Evolutionary conservation across 2,329 filamentous ascomycete species (phyloP).

Genomic region (Trichoderma sp.): DNA sequence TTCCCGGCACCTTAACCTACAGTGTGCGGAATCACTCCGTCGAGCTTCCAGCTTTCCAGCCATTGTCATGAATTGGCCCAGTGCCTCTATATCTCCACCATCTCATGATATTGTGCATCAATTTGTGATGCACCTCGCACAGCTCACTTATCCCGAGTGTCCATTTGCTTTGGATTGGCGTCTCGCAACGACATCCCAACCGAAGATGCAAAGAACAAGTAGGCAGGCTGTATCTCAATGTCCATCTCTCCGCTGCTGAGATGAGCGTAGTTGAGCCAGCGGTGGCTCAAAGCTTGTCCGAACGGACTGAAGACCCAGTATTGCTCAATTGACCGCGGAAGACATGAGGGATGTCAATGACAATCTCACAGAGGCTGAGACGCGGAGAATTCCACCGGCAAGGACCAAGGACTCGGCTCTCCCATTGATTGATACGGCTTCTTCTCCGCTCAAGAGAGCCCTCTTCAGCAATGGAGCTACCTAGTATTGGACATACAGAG

Average conservation of each 20-base stretch:
- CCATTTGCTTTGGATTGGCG: neutral
- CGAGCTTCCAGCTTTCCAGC: no score
- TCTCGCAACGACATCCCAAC: neutral
- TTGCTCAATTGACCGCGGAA: neutral
- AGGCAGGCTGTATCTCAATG: neutral
- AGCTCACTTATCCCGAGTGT: no score
- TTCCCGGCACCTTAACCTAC: neutral
- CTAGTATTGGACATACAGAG: neutral
- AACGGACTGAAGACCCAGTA: no score
- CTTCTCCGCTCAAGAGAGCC: neutral
- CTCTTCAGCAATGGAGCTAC: neutral
- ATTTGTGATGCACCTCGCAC: no score
- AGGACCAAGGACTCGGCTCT: neutral
- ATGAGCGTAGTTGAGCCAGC: neutral
- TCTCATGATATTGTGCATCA: no score
- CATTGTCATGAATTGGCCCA: no score
- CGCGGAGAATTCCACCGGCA: neutral
- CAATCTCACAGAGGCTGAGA: neutral
- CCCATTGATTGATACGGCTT: neutral
- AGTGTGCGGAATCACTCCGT: no score
- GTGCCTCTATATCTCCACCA: no score
- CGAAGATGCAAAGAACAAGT: neutral
- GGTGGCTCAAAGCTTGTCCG: neutral
- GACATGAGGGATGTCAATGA: neutral
- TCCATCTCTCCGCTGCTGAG: slow-evolving; percentile 10